Conservation (phyloP, 345 rosid genomes). For the Litchi chinensis region DNA sequence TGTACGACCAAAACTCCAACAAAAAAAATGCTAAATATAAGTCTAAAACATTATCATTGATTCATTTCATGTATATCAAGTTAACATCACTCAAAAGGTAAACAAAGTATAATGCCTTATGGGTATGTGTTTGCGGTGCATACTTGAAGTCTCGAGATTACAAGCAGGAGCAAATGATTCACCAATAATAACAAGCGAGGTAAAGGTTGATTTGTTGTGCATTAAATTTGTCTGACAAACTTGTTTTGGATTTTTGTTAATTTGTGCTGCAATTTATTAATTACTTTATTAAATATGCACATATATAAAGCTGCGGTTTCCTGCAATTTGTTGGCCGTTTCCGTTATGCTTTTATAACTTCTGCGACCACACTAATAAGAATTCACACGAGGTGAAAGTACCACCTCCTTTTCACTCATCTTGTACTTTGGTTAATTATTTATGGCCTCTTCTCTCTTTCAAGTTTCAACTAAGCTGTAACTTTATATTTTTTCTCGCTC, state of each 20-base stretch:
- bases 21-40: too few species aligned
- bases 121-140: neutral
- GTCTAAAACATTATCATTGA: too few species aligned
- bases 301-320: neutral
- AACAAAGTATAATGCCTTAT: too few species aligned
- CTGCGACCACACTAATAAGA: neutral
- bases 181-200: neutral
- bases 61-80: too few species aligned
- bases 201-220: neutral
- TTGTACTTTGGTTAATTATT: too few species aligned
- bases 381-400: neutral
- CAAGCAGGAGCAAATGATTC: neutral
- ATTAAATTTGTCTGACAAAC: slow-evolving; percentile 2
- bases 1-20: too few species aligned
- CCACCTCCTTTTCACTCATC: too few species aligned
- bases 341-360: neutral
- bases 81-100: too few species aligned
- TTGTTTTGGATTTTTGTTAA: neutral
- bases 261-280: neutral
- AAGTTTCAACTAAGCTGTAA: too few species aligned
- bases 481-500: too few species aligned
- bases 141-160: neutral
- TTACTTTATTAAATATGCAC: neutral
- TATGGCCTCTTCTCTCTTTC: too few species aligned
- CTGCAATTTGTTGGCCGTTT: neutral